Evolutionary conservation across 2,329 filamentous ascomycete species (phyloP), one percentile per base, ranked within the genome.

Genomic region (Ophiostoma triangulosporum): DNA sequence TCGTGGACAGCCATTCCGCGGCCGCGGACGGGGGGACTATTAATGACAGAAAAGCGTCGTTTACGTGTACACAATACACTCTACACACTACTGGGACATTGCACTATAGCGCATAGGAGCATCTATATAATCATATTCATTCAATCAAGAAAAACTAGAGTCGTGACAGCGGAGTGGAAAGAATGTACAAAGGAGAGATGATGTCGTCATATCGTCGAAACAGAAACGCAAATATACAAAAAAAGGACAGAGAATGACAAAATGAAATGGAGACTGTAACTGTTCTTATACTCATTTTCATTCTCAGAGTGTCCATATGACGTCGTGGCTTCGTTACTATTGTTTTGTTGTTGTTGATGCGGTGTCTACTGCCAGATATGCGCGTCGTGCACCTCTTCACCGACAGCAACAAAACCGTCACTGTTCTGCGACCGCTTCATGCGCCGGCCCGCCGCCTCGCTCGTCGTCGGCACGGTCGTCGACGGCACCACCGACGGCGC

Each of bases 371-470:
- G 68, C 77, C 75, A 70, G 58, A 77, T 62, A 65, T 74, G 68
- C 50, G 72, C 59, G 55, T 74, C 60, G 38, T 62, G 61, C 36
- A 73, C 63, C 11, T 69, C 60, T 45, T 74, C 63, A 59, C 70
- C 68, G n/a, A 78, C 73, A 56, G 72, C 66, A 15, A 74, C 71
- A 51, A 79, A 84, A 35, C 78, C 73, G 52, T 68, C 67, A 55
- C 59, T 56, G 20, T 45, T 24, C 24, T 45, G 20, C 12, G 24
- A 27, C 11, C 50, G 52, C 52, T 61, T 64, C 45, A 61, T 61
- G 12, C 32, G 32, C 14, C 51, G 52, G 31, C 51, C 61, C 14
- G 60, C 61, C 7, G 61, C 61, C 31, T 45, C 36, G 17, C 53
- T 54, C 20, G 26, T 54, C 27, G 50, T 51, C 27, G 46, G 50